A percentile compares a stretch with the other conserved stretches of the same genome.
phyloP scores from a whole-genome alignment of 495 filamentous ascomycete species.

The Clohesyomyces aquaticus region DNA sequence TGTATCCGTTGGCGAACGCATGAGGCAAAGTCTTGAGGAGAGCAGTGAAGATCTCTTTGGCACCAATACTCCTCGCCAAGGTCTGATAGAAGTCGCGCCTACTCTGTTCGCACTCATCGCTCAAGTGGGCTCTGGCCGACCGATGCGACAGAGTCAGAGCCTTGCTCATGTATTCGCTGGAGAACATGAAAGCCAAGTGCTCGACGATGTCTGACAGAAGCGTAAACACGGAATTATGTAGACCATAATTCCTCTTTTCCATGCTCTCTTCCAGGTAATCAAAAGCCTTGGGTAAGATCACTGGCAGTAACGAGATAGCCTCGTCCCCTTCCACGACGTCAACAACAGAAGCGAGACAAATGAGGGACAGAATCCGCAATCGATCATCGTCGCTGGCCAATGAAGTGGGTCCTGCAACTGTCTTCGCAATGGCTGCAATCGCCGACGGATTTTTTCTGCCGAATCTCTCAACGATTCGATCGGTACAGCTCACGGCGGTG shows the following conservation, averaged over 20 bases:
- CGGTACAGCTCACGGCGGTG: conserved; percentile 81
- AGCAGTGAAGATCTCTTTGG: conserved; percentile 68
- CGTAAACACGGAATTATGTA: conserved; percentile 81
- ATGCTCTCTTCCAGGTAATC: conserved; percentile 68
- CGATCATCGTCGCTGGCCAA: conserved; percentile 71
- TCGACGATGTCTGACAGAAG: conserved; percentile 78
- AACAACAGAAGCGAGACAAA: conserved; percentile 85
- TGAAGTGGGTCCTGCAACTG: conserved; percentile 74
- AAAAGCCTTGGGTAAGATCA: conserved; percentile 70
- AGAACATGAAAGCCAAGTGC: conserved; percentile 84
- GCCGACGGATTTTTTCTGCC: conserved; percentile 81
- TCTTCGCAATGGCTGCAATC: conserved; percentile 64
- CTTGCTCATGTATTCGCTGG: conserved; percentile 68
- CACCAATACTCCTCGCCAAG: conserved; percentile 71
- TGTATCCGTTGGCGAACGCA: conserved; percentile 62
- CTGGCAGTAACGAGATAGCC: conserved; percentile 80
- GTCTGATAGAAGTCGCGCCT: conserved; percentile 70
- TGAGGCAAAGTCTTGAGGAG: conserved; percentile 69
- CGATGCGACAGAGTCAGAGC: conserved; percentile 69
- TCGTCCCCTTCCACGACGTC: conserved; percentile 77
- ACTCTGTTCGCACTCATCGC: conserved; percentile 62
- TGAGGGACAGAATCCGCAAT: conserved; percentile 77
- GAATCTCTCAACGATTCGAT: conserved; percentile 87
- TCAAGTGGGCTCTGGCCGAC: conserved; percentile 63
- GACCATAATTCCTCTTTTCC: conserved; percentile 56